Conservation (phyloP, 495 filamentous ascomycete species). For the Xylaria venustula region DNA sequence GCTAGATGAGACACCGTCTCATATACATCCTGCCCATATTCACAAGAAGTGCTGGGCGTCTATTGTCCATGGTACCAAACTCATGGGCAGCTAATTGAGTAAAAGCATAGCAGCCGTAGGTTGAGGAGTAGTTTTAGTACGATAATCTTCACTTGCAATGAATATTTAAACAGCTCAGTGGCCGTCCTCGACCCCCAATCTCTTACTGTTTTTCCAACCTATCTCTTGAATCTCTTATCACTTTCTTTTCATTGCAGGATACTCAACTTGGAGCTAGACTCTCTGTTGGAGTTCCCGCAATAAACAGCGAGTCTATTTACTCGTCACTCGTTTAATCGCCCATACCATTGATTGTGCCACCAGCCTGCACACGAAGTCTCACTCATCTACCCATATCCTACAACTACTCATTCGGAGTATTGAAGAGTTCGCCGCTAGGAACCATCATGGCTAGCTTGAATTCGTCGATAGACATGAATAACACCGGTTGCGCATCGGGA, state of each 20-base stretch:
- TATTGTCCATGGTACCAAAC: neutral
- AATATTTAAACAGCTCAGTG: neutral
- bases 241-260: too few relatives aligned
- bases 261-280: too few relatives aligned
- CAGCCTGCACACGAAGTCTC: neutral
- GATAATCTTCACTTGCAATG: neutral
- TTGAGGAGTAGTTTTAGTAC: neutral
- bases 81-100: neutral
- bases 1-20: neutral
- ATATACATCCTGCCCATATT: neutral
- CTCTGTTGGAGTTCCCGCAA: neutral
- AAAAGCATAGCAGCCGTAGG: neutral
- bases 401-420: neutral
- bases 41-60: neutral
- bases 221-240: too few relatives aligned
- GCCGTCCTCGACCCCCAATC: too few relatives aligned
- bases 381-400: neutral
- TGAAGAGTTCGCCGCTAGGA: neutral
- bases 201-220: too few relatives aligned
- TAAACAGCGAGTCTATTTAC: neutral
- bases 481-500: constrained; percentile 2
- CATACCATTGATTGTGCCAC: neutral
- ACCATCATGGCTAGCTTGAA: neutral
- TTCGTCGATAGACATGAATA: neutral
- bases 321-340: neutral